Evolutionary conservation across 495 filamentous ascomycete species (phyloP).

Genomic region (Aspergillus heteromorphus): DNA sequence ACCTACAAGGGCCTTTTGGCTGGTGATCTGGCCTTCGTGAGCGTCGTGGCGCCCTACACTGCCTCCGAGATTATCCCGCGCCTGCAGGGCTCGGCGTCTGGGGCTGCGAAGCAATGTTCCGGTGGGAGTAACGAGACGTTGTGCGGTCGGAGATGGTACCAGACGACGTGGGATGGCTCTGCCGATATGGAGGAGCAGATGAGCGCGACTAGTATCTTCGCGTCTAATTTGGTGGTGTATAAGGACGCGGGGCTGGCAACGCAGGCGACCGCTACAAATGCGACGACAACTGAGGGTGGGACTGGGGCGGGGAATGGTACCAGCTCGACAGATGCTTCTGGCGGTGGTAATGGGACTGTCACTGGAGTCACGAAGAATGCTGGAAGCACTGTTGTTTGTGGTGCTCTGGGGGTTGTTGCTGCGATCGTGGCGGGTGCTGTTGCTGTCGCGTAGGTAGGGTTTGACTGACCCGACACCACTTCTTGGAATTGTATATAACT

Average conservation of each 20-base stretch:
- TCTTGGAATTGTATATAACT: too few species aligned
- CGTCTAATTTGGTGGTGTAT: conserved; percentile 44
- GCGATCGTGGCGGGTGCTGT: neutral
- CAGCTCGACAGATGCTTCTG: neutral
- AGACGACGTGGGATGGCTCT: conserved; percentile 38
- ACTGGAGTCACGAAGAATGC: neutral
- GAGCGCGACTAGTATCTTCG: conserved; percentile 53
- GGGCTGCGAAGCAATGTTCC: conserved; percentile 58
- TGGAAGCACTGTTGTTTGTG: neutral
- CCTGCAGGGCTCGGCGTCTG: conserved; percentile 49
- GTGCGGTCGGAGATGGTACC: conserved; percentile 51
- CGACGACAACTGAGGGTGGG: neutral
- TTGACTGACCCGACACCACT: too few species aligned
- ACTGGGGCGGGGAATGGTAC: neutral
- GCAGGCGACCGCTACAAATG: neutral
- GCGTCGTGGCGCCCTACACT: conserved; percentile 62
- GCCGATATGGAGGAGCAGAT: conserved; percentile 53
- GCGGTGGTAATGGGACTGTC: neutral
- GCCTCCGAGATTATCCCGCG: conserved; percentile 49
- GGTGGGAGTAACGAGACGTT: conserved; percentile 41
- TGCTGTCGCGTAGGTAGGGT: neutral
- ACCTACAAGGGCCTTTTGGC: conserved; percentile 72
- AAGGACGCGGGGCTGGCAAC: conserved; percentile 20
- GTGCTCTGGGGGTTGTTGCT: neutral
- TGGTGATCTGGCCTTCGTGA: conserved; percentile 61